Percentiles rank a stretch among this genome's conserved stretches.
Evolutionary conservation across 257 asterid genomes (phyloP).

Genomic region (Knoxia roxburghii): DNA sequence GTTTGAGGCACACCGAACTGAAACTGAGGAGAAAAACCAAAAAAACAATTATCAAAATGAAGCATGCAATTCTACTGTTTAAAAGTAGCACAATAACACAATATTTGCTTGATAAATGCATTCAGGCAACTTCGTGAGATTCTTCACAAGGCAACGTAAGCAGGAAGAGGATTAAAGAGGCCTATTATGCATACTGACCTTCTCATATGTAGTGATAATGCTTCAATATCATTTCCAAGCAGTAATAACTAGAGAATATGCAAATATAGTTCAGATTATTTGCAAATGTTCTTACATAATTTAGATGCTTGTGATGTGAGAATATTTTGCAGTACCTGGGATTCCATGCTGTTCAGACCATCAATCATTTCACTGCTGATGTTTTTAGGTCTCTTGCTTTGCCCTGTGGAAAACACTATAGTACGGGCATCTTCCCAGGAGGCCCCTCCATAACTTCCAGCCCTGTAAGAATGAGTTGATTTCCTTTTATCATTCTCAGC

Average conservation of each 20-base stretch:
- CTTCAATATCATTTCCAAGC: not conserved
- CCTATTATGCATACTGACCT: not conserved
- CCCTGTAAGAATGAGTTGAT: conserved; percentile 30
- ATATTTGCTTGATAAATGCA: not conserved
- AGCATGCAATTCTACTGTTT: not conserved
- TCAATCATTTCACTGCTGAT: conserved; percentile 17
- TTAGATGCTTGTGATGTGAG: not conserved
- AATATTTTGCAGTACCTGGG: conserved; percentile 46
- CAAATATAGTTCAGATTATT: not conserved
- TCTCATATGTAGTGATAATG: not conserved
- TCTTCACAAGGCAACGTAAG: not conserved
- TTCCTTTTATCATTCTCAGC: conserved; percentile 29
- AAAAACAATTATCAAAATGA: not conserved
- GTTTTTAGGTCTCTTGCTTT: conserved; percentile 36
- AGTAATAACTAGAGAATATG: not conserved
- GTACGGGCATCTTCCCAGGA: conserved; percentile 52
- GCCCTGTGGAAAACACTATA: conserved; percentile 48
- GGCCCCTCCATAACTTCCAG: conserved; percentile 35
- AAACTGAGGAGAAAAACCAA: conserved; percentile 31
- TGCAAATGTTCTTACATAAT: no score
- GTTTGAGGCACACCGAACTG: conserved; percentile 65
- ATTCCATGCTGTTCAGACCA: conserved; percentile 36
- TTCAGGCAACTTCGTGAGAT: not conserved
- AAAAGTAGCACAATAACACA: not conserved
- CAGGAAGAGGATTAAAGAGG: not conserved